Evolutionary conservation across 495 filamentous ascomycete species (phyloP), one percentile per base, ranked within the genome.

Genomic region (Daldinia bambusicola): DNA sequence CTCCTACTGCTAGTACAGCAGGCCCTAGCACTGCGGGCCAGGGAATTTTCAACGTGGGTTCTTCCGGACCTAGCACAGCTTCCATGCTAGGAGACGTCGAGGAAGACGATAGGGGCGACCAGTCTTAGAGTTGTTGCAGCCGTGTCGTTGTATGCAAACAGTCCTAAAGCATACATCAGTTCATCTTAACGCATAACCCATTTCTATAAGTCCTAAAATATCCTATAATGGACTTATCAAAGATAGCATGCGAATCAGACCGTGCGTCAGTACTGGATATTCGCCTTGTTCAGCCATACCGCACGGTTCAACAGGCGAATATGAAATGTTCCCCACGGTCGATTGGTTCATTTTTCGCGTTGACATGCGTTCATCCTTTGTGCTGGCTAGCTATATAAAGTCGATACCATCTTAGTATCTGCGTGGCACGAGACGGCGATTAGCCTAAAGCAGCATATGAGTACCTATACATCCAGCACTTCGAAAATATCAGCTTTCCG

Each of bases 21-120:
- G 75, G 70, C 12, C 75, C 55, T 1, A 60, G 59, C 48, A 59
- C 64, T 8, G 70, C 70, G 7, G 74, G 74, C 2, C 59, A 65
- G 20, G 55, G 66, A 10, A 40, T 73, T 5, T 73, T 71, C 20
- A 66, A 48, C 18, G 43, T 41, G 14, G 55, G 34, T 16, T 32
- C 16, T 30, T 56, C 63, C 4, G 71, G 74, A 1, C 70, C 74
- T 30, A 76, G 67, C 22, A 77, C 75, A 18, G 73, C 73, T 53
- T 62, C 73, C 31, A 74, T 77, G 70, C 71, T 65, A 57, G 70
- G 56, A n/a, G 66, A 41, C 13, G 20, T 52, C 16, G 61, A 70
- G 13, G 68, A 67, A 8, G 70, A 72, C 2, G 73, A 74, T 14
- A 62, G 61, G 7, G 30, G 16, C 37, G 16, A n/a, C 9, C 43